phyloP scores from a whole-genome alignment of 2,329 filamentous ascomycete genomes.

The Anisogramma anomala region DNA sequence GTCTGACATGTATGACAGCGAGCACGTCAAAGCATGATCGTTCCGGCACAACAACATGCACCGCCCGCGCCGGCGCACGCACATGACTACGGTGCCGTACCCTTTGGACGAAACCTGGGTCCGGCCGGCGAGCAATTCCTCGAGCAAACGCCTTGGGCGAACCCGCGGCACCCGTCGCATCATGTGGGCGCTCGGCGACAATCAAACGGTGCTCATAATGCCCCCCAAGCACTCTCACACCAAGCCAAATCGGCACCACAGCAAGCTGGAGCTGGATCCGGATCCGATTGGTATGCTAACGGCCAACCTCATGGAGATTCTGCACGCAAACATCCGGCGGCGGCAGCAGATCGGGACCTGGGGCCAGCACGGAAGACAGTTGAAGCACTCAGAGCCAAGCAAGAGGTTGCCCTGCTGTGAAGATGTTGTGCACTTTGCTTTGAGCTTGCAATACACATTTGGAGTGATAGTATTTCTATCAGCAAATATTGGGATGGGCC shows the following conservation, averaged over 20 bases:
- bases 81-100: slow-evolving; percentile 36
- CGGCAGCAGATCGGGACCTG: slow-evolving; percentile 2
- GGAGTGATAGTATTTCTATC: slow-evolving; percentile 3
- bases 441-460: slow-evolving; percentile 13
- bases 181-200: slow-evolving; percentile 22
- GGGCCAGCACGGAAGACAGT: slow-evolving; percentile 5
- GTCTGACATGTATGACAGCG: slow-evolving; percentile 18
- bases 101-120: slow-evolving; percentile 39
- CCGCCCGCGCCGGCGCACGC: slow-evolving; percentile 25
- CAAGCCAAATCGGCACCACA: slow-evolving; percentile 9
- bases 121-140: slow-evolving; percentile 77
- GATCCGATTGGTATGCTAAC: slow-evolving; percentile 9
- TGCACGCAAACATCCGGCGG: slow-evolving; percentile 4
- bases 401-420: slow-evolving; percentile 5
- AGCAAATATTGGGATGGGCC: slow-evolving; percentile 1
- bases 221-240: slow-evolving; percentile 8
- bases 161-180: slow-evolving; percentile 68
- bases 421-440: slow-evolving; percentile 5
- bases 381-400: slow-evolving; percentile 7
- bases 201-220: slow-evolving; percentile 13
- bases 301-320: slow-evolving; percentile 12
- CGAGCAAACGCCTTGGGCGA: slow-evolving; percentile 85
- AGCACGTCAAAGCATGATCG: slow-evolving; percentile 24
- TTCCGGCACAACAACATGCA: slow-evolving; percentile 20
- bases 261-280: slow-evolving; percentile 3